Conservation (phyloP, 148 eudicot species). For the Vaccinium macrocarpon region DNA sequence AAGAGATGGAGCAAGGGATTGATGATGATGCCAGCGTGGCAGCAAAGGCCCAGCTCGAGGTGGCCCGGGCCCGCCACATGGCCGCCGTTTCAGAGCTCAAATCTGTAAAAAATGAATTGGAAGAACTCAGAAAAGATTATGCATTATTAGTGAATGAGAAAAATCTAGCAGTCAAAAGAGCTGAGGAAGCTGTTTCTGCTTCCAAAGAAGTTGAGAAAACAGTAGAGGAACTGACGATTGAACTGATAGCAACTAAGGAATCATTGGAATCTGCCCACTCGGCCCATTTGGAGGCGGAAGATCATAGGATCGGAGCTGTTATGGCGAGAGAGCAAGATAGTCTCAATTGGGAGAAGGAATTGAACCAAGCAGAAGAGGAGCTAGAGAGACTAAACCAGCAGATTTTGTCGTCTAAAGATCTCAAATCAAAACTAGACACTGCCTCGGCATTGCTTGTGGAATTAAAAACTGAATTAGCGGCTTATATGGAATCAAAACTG, state of each 20-base stretch:
- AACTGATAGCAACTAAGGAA: slow-evolving; percentile 77
- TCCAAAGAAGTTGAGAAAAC: slow-evolving; percentile 80
- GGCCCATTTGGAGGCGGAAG: slow-evolving; percentile 92
- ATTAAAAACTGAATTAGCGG: slow-evolving; percentile 76
- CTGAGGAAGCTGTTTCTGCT: slow-evolving; percentile 61
- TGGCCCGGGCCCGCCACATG: slow-evolving; percentile 64
- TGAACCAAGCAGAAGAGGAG: slow-evolving; percentile 84
- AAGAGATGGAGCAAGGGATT: slow-evolving; percentile 95
- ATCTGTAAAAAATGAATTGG: slow-evolving; percentile 52
- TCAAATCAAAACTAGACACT: slow-evolving; percentile 58
- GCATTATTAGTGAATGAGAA: slow-evolving; percentile 53
- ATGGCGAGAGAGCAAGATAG: slow-evolving; percentile 88
- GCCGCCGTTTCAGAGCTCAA: slow-evolving; percentile 68
- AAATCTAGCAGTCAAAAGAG: slow-evolving; percentile 65
- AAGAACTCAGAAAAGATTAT: slow-evolving; percentile 53
- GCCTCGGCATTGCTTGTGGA: slow-evolving; percentile 56
- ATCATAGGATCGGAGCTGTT: slow-evolving; percentile 80
- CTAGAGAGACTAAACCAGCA: slow-evolving; percentile 55
- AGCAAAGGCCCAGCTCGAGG: slow-evolving; percentile 90
- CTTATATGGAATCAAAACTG: slow-evolving; percentile 79
- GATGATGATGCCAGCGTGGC: slow-evolving; percentile 87
- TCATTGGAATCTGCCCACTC: slow-evolving; percentile 83
- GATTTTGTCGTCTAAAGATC: slow-evolving; percentile 62
- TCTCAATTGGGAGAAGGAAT: slow-evolving; percentile 74
- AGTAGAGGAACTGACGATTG: slow-evolving; percentile 83